A percentile compares a stretch with the other conserved stretches of the same genome.
Evolutionary conservation across 2,329 filamentous ascomycete genomes (phyloP).

Genomic region (Xylariaceae sp.): DNA sequence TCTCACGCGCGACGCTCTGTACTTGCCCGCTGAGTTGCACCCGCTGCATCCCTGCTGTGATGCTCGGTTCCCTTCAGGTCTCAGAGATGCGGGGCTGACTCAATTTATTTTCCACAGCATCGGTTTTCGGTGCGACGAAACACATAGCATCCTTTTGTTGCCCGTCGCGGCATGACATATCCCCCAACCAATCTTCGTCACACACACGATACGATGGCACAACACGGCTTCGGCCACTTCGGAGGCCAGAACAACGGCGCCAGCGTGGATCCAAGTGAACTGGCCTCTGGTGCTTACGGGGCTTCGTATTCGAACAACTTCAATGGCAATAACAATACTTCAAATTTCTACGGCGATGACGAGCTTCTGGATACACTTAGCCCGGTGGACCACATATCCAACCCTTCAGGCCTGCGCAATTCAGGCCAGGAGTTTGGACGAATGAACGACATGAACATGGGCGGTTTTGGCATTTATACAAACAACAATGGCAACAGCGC

Average conservation of each 20-base stretch:
- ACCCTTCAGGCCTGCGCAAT: conserved; percentile 45
- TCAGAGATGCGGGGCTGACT: conserved; percentile 30
- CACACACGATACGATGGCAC: conserved; percentile 42
- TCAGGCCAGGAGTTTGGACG: conserved; percentile 53
- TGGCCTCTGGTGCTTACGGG: conserved; percentile 59
- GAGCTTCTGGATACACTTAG: conserved; percentile 74
- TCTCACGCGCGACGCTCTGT: conserved; percentile 4
- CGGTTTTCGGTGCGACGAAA: conserved; percentile 18
- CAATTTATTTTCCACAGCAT: conserved; percentile 22
- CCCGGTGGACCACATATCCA: conserved; percentile 43
- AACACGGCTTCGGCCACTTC: conserved; percentile 54
- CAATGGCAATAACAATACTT: conserved; percentile 51
- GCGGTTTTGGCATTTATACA: conserved; percentile 50
- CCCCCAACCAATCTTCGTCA: conserved; percentile 11
- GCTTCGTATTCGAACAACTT: conserved; percentile 60
- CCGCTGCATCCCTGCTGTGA: conserved; percentile 10
- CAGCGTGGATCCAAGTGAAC: conserved; percentile 78
- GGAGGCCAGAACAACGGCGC: conserved; percentile 49
- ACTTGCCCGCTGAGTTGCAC: conserved; percentile 6
- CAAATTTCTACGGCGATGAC: conserved; percentile 81
- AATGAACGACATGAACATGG: conserved; percentile 53
- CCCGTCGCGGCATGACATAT: conserved; percentile 18
- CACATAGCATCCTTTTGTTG: conserved; percentile 13
- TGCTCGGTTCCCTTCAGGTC: conserved; percentile 4
- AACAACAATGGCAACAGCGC: conserved; percentile 44